Base-by-base conservation (phyloP, 768 basidiomycete species). In the Calocybe indica region DNA sequence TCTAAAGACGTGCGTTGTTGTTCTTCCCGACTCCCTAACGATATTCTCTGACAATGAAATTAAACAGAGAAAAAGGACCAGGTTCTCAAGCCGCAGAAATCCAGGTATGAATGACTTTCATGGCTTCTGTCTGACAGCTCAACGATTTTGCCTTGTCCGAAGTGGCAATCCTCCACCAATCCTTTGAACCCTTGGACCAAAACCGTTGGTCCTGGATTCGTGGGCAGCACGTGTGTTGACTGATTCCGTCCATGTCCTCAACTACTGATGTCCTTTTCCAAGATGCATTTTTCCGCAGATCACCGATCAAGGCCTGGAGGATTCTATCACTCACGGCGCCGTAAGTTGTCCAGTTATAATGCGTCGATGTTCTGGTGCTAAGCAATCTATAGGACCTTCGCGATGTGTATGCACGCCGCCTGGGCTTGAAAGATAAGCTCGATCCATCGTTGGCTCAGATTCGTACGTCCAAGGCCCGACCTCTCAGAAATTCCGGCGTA, bases 241-340 rank as follows among this genome's bases (percentile, higher is more conserved):
- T 40, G 15, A n/a, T 7, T 35, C 5, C n/a, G 1, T 37, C 14
- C 13, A 22, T 6, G 14, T 12, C 5, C 5, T 30, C 13, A n/a
- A 33, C 43, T 1, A 31, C 37, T 44, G 29, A 22, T 45, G 8
- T 45, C 11, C n/a, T 29, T 12, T 5, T 10, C 43, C 9, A 40
- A 75, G 74, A 14, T 78, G 75, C 36, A 74, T 76, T 50, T 70
- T 76, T 44, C 76, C 75, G 13, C 74, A 76, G 58, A 71, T 75
- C 11, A 75, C 76, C 1, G 50, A 64, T 5, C 64, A 68, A 47
- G 75, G 73, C 10, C 59, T 76, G 3, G 62, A 68, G 37, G 75
- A 77, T 53, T 62, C 72, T 1, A 63, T 72, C 34, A 62, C 60
- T 0, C 76, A 77, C 51, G 76, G 76, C 47, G 43, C 63, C 7